Conservation (phyloP, 2,329 filamentous ascomycete species). For the Neurospora crassa region DNA sequence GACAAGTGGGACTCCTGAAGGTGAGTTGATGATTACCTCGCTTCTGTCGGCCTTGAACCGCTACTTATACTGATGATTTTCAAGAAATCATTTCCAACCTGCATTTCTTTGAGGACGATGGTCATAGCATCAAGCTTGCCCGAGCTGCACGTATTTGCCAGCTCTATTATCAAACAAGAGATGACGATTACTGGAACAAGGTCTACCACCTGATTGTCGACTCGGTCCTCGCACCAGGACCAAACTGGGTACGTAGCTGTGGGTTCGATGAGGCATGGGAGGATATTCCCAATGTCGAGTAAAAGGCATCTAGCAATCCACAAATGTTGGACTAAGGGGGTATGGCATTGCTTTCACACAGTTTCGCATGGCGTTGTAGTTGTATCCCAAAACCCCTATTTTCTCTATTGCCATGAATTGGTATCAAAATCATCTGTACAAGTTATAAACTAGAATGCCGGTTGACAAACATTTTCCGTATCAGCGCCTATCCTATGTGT, state of each 20-base stretch:
- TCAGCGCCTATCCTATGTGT: constrained; percentile 3
- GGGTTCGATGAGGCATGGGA: constrained; percentile 61
- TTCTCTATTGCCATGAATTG: background rate
- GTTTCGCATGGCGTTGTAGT: background rate
- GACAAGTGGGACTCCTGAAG: constrained; percentile 28
- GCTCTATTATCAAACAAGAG: constrained; percentile 35
- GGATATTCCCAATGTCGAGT: constrained; percentile 10
- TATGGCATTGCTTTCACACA: background rate
- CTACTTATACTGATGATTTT: constrained; percentile 4
- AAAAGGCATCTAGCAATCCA: background rate
- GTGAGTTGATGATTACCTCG: constrained; percentile 23
- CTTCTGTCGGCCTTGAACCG: background rate
- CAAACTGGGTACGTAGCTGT: constrained; percentile 49
- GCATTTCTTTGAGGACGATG: constrained; percentile 56
- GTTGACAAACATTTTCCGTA: constrained; percentile 3
- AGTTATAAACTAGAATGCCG: background rate
- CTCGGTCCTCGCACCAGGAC: constrained; percentile 42
- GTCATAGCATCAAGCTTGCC: constrained; percentile 69
- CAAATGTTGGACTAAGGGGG: background rate
- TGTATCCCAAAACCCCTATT: background rate
- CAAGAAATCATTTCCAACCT: constrained; percentile 37
- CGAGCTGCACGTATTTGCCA: constrained; percentile 60
- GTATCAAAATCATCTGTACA: background rate
- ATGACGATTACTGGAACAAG: constrained; percentile 43
- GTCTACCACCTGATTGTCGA: constrained; percentile 54